Base-by-base conservation (phyloP, 805 yeast genomes). In the Blastobotrys muscicola region DNA sequence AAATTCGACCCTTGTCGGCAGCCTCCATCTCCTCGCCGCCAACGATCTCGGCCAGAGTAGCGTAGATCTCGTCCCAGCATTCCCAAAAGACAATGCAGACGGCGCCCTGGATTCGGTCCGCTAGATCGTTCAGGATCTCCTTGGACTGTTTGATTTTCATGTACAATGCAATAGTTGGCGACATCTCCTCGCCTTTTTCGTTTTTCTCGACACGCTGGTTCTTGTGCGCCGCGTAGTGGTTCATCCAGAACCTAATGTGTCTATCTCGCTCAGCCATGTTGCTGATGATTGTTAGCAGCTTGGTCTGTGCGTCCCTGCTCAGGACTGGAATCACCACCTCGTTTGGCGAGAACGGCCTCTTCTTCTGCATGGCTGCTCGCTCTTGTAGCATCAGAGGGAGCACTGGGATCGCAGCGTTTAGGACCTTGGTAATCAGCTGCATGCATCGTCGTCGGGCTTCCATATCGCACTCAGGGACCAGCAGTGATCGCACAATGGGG, bases 51-150 rank as follows among this genome's bases (percentile, higher is more conserved):
- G 58, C 56, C 41, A 59, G 49, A 16, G 55, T 48, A 16, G 55
- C 50, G 38, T 53, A 57, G 31, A 57, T 48, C 23, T 53, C 59
- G 41, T 59, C 64, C 64, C 64, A 59, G 40, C 52, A 45, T 34
- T 60, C 61, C 64, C 64, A 59, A 42, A 60, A 59, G 20, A 61
- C 64, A 40, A 46, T 48, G 49, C 58, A 52, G 26, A 53, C 49
- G 15, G 57, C 59, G 23, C 61, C 60, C 42, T 58, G 60, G 36
- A 53, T 45, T 2, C 60, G 45, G 41, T 54, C 57, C 9, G 53
- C 52, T 11, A 56, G 47, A 41, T 56, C 60, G 16, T 46, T 42
- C 35, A 56, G 47, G 13, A 53, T 47, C 39, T 56, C 59, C 38
- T 48, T 45, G 41, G 47, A 45, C 9, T 45, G 45, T 41, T 53